Base-by-base conservation (phyloP, 495 filamentous ascomycete species). In the Pyrenula massariospora region DNA sequence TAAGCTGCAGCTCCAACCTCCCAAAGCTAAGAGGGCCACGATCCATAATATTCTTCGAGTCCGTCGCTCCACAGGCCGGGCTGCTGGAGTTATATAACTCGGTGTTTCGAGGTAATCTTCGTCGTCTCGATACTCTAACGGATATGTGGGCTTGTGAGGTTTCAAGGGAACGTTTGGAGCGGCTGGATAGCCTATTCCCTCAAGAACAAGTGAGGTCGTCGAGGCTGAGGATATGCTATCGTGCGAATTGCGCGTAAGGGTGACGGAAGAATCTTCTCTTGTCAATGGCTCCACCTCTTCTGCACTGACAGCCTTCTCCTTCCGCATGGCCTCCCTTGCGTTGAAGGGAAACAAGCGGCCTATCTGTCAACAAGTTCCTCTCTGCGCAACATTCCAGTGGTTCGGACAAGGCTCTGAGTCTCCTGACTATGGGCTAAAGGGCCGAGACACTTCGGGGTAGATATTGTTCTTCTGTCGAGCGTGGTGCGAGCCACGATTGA, bases 1-100 rank as follows among this genome's bases (percentile, higher is more conserved):
- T 47, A 96, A 76, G 0, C 88, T 89, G 53, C 91, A 66, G 12
- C 87, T 62, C 93, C 93, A 98, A 54, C 84, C 84, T 8, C 84
- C 85, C 21, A 89, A 65, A 64, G 87, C 83, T 23, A 92, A 63
- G 12, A 73, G 70, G 5, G 80, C 80, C 21, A 91, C 60, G 25
- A 87, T 71, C 71, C 88, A 88, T 47, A 96, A 66, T 24, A 84
- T 66, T 54, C 82, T 76, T 60, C 84, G 80, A 53, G 83, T 73
- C 47, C 79, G 79, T 56, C 78, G 66, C 50, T 20, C n/a, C 10
- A 52, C 19, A 8, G 50, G 50, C 50, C 22, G n/a, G 50, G 8
- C 50, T 24, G 50, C 8, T 8, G 50, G 50, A 5, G 19, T 8
- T 24, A 52, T 52, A 20, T 21, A 52, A 10, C 50, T 20, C 8